Evolutionary conservation across 2,329 filamentous ascomycete species (phyloP), one percentile per base, ranked within the genome.

Genomic region (Xylaria sp.): DNA sequence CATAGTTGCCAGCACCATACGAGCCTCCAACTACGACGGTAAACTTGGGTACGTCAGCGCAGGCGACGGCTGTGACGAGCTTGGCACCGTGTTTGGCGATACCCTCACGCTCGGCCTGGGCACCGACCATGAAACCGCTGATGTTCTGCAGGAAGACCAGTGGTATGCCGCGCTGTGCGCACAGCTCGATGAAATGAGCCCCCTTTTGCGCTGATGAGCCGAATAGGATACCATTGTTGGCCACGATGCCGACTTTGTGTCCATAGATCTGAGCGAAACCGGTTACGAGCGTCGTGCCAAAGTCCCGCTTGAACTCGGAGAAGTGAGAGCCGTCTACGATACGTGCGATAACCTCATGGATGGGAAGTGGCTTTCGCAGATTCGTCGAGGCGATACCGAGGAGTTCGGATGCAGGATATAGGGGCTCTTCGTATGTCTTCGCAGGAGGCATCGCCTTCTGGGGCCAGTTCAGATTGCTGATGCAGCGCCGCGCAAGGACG

Each of bases 1-100:
- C 94, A 72, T 99, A 99, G 75, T 97, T 99, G 3, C 94, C 94
- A 6, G 93, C 93, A 60, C 93, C 93, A 65, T 94, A 94, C 73
- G 88, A 92, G 35, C 89, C 90, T 23, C 94, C 94, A n/a, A 97
- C 88, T 0, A 99, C 90, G 13, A 99, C 91, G 0, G 94, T 99
- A 71, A 97, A 93, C 75, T 99, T 97, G 66, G 94, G 93, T 48
- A 97, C 93, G 66, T 94, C 86, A 3, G 93, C 92, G 72, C 92
- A 97, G 7, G 92, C 91, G 9, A 97, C 94, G 6, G 93, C 94
- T 2, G 92, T 96, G 34, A 97, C 94, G 16, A 99, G 85, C 77
- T 99, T 97, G 4, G 94, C 94, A 47, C 94, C 94, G 71, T 97
- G 95, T 81, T 97, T 97, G 57, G 94, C 94, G 68, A 99, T 97